Conservation (phyloP, 192 early-diverging fungal species). For the Chytriomyces hyalinus region DNA sequence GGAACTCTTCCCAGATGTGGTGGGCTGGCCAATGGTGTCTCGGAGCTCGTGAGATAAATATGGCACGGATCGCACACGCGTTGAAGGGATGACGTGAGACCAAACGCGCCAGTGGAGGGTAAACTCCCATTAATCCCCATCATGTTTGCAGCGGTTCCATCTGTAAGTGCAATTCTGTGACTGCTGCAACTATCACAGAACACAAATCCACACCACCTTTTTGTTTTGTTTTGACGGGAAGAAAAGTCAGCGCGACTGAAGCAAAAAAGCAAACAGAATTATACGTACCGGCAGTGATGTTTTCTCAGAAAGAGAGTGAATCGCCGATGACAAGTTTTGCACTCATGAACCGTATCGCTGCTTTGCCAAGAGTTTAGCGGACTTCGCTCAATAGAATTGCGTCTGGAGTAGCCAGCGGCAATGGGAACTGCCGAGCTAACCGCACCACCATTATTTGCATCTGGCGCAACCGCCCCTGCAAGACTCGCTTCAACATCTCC, state of each 20-base stretch:
- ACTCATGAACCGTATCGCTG: slow-evolving; percentile 70
- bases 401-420: not conserved
- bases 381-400: not conserved
- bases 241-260: not conserved
- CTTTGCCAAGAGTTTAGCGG: slow-evolving; percentile 69
- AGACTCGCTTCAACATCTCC: not conserved
- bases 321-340: slow-evolving; percentile 67
- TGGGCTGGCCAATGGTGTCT: not conserved
- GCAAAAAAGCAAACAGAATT: not conserved
- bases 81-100: slow-evolving; percentile 41
- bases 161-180: slow-evolving; percentile 45
- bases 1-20: not conserved
- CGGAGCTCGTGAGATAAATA: slow-evolving; percentile 34
- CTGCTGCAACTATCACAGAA: slow-evolving; percentile 83
- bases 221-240: not conserved
- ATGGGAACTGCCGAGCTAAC: not conserved
- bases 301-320: slow-evolving; percentile 81
- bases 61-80: slow-evolving; percentile 69
- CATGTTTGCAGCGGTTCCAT: slow-evolving; percentile 48
- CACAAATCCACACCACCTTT: slow-evolving; percentile 78
- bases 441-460: not conserved
- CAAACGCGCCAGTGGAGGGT: slow-evolving; percentile 16
- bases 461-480: not conserved
- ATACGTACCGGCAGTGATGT: slow-evolving; percentile 81
- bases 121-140: no score